Conservation (phyloP, 306 rosid genomes). For the Bauhinia variegata region DNA sequence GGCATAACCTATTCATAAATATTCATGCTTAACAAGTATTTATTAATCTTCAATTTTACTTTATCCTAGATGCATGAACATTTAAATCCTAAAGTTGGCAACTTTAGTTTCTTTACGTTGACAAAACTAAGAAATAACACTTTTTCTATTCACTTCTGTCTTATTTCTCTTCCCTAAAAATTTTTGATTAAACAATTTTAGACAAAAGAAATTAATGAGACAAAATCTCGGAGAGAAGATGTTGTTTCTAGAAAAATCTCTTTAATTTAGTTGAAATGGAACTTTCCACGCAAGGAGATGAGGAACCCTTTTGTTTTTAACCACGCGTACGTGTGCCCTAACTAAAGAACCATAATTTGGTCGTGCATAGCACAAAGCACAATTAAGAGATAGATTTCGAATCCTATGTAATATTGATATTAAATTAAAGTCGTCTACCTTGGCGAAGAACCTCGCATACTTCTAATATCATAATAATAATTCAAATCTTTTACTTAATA, state of each 20-base stretch:
- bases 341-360: conserved; percentile 33
- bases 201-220: too few relatives aligned
- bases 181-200: too few relatives aligned
- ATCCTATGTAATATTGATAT: conserved; percentile 29
- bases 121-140: too few relatives aligned
- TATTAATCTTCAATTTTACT: background rate
- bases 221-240: too few relatives aligned
- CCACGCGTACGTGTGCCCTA: background rate
- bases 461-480: too few relatives aligned
- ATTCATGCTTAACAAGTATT: background rate
- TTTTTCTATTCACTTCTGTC: too few relatives aligned
- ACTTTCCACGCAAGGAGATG: conserved; percentile 10
- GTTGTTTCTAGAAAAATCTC: too few relatives aligned
- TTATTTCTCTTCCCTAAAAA: too few relatives aligned
- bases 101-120: too few relatives aligned
- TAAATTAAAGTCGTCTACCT: background rate
- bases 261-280: too few relatives aligned
- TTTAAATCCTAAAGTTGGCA: conserved; percentile 12
- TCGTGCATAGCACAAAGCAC: conserved; percentile 1
- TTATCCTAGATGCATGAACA: background rate
- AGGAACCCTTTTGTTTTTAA: conserved; percentile 12
- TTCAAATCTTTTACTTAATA: background rate
- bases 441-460: background rate
- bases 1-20: background rate
- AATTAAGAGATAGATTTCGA: conserved; percentile 26